Base-by-base conservation (phyloP, 495 filamentous ascomycete genomes). In the Lasiosphaeria miniovina region DNA sequence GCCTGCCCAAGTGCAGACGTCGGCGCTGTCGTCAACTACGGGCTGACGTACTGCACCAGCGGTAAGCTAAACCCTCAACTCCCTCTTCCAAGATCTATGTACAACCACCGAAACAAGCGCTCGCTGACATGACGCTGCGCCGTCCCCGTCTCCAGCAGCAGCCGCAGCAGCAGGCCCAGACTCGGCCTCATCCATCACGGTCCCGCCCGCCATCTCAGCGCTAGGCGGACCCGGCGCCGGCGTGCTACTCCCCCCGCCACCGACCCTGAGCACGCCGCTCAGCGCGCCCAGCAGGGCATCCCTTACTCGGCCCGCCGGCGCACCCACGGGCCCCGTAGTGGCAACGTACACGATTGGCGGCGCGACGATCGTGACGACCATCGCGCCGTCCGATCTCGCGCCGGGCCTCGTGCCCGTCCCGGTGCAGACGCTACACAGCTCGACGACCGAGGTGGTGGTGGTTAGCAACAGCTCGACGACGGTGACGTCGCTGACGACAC, bases 1-100 rank as follows among this genome's bases (percentile, higher is more conserved):
- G 24, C 64, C 36, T 67, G 64, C 33, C 3, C 7, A 24, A 4
- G 34, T 6, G n/a, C 10, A 1, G 58, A 61, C 32, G 50, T 49
- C 34, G 33, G 40, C 12, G 24, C 46, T 4, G 62, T 60, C 6
- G 14, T 54, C 14, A 32, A 17, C 49, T 48, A 58, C 33, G 55
- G 58, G n/a, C 31, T 48, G 14, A n/a, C 41, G 4, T 57, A 36
- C 31, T 57, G 36, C 35, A 5, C 43, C 6, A 46, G 15, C 11
- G 43, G 43, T 46, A 14, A 2, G 43, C 17, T 24, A 24, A 24
- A 24, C 24, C 24, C 24, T 24, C 24, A 24, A 24, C 24, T 24
- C 24, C 24, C 10, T 17, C 15, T 17, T 17, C n/a, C 15, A 24
- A 49, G 15, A 8, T 6, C 10, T 15, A 49, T n/a, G 4, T 49